A percentile compares a stretch with the other conserved stretches of the same genome.
Conservation (phyloP, 176 grass and related monocot genomes). For the Dactylis glomerata region DNA sequence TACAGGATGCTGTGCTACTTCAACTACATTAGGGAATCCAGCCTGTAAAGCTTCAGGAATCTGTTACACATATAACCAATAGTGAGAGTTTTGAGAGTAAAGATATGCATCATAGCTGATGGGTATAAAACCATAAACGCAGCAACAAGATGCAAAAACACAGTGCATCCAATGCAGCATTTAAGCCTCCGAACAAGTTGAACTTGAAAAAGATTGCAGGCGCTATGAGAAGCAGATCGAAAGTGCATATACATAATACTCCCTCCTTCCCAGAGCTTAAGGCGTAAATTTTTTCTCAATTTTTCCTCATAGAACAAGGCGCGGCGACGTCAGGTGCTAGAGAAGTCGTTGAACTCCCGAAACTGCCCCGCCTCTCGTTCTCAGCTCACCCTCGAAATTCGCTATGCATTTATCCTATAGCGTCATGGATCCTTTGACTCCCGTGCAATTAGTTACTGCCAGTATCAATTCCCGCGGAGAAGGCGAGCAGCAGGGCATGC, state of each 20-base stretch:
- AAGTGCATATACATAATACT: slow-evolving; percentile 17
- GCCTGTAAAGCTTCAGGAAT: slow-evolving; percentile 84
- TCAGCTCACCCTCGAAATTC: too few relatives aligned
- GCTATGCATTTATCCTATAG: too few relatives aligned
- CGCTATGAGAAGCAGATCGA: slow-evolving; percentile 20
- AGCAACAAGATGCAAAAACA: slow-evolving; percentile 6
- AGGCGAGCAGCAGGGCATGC: too few relatives aligned
- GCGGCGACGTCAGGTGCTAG: too few relatives aligned
- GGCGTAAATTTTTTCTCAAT: too few relatives aligned
- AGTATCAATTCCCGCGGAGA: too few relatives aligned
- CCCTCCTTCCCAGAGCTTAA: too few relatives aligned
- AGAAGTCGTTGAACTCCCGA: too few relatives aligned
- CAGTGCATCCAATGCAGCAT: slow-evolving; percentile 9
- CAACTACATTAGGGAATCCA: slow-evolving; percentile 65
- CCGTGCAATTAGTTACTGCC: too few relatives aligned
- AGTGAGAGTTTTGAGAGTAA: slow-evolving; percentile 20
- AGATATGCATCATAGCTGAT: slow-evolving; percentile 17
- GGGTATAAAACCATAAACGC: slow-evolving; percentile 6
- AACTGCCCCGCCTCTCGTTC: too few relatives aligned
- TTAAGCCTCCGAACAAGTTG: not conserved
- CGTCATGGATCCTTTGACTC: too few relatives aligned
- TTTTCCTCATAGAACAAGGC: too few relatives aligned
- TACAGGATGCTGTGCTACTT: slow-evolving; percentile 82
- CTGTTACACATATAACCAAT: slow-evolving; percentile 46
- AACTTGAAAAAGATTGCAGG: slow-evolving; percentile 19